These are phyloP conservation scores for Neophaeococcomyces mojaviensis DNA, from an alignment of 2,329 filamentous ascomycete species.

Conservation along the genomic window DNA sequence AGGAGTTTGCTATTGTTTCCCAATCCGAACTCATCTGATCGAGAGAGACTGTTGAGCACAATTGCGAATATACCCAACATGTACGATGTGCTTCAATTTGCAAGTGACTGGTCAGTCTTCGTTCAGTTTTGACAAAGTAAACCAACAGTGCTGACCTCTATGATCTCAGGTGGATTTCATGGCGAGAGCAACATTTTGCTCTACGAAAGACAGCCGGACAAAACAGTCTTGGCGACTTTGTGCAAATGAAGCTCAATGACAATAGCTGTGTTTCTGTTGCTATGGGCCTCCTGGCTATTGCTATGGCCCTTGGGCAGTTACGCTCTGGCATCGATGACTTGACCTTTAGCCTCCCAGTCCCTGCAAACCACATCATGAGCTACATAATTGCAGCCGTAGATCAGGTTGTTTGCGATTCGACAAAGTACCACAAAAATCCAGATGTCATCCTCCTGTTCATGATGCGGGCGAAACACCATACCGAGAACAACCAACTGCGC, in stretches of 20 bases:
- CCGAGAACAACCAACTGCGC: constrained; percentile 18
- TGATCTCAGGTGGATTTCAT: constrained; percentile 16
- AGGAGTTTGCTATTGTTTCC: constrained; percentile 7
- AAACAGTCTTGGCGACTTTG: constrained; percentile 16
- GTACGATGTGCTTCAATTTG: constrained; percentile 17
- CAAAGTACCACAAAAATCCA: constrained; percentile 10
- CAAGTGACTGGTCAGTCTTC: constrained; percentile 12
- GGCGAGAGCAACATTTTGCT: constrained; percentile 18
- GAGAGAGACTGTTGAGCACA: constrained; percentile 17
- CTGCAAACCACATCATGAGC: constrained; percentile 13
- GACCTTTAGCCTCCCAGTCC: constrained; percentile 13
- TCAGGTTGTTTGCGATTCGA: constrained; percentile 15
- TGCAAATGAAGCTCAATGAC: constrained; percentile 13
- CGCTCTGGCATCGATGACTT: constrained; percentile 17
- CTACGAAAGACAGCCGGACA: constrained; percentile 8
- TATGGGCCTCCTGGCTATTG: constrained; percentile 18
- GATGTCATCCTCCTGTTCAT: constrained; percentile 16
- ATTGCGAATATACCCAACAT: constrained; percentile 18
- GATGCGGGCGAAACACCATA: constrained; percentile 19
- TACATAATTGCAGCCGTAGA: constrained; percentile 19
- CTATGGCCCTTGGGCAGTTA: constrained; percentile 16
- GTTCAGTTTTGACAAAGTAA: too few species aligned
- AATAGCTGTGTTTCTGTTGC: constrained; percentile 13
- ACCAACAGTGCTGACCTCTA: too few species aligned
- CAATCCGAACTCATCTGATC: constrained; percentile 9